Evolutionary conservation across 2,329 filamentous ascomycete species (phyloP).

Genomic region (Neophaeococcomyces mojaviensis): DNA sequence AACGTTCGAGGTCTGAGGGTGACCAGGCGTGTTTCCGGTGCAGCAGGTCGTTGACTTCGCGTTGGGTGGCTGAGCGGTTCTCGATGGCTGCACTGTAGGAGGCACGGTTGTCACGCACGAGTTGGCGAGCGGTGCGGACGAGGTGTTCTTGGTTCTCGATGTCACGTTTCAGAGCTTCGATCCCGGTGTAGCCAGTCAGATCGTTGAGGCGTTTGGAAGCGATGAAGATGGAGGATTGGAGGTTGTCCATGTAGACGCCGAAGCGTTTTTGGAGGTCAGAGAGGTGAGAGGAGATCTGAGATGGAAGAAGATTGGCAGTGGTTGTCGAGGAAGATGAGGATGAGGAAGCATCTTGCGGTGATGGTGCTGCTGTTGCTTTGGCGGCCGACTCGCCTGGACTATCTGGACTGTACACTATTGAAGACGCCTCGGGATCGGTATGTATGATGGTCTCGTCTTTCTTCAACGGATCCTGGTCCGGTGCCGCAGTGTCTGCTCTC

Average conservation of each 20-base stretch:
- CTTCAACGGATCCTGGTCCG: constrained; percentile 14
- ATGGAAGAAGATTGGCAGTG: constrained; percentile 38
- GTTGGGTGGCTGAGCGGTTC: constrained; percentile 78
- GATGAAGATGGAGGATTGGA: constrained; percentile 76
- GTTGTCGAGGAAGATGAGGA: constrained; percentile 26
- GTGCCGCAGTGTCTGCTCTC: constrained; percentile 12
- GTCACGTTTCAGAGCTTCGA: constrained; percentile 73
- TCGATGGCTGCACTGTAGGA: constrained; percentile 77
- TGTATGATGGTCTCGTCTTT: constrained; percentile 22
- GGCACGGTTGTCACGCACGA: constrained; percentile 63
- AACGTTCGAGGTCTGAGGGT: constrained; percentile 79
- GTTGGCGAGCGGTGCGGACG: constrained; percentile 49
- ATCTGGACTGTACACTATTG: constrained; percentile 17
- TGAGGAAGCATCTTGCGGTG: not conserved
- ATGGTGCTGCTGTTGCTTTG: constrained; percentile 1
- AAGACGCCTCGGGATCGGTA: constrained; percentile 20
- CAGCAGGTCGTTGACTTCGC: constrained; percentile 88
- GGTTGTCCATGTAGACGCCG: constrained; percentile 72
- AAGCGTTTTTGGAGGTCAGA: constrained; percentile 54
- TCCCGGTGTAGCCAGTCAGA: constrained; percentile 86
- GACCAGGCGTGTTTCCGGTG: constrained; percentile 93
- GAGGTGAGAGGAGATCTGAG: constrained; percentile 45
- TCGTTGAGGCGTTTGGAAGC: constrained; percentile 87
- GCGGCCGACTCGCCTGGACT: constrained; percentile 2
- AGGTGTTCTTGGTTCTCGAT: constrained; percentile 61